A percentile compares a stretch with the other conserved stretches of the same genome.
Conservation (phyloP, 129 eudicot genomes). For the Silybum marianum region DNA sequence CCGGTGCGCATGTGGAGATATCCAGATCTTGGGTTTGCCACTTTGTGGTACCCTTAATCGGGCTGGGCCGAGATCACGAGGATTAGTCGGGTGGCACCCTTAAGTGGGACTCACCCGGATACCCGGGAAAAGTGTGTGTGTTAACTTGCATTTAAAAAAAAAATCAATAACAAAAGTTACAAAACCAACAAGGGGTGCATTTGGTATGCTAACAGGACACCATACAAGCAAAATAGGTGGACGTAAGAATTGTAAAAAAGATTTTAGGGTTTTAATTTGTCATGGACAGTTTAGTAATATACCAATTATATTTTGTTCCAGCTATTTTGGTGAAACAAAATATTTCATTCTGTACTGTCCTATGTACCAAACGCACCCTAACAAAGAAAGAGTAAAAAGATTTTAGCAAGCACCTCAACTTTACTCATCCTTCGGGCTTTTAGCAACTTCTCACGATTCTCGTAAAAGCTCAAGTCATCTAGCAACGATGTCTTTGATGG, state of each 20-base stretch:
- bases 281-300: not conserved
- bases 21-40: too few relatives aligned
- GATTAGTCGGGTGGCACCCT: too few relatives aligned
- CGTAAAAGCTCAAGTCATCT: constrained; percentile 83
- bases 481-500: constrained; percentile 58
- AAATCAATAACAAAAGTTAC: not conserved
- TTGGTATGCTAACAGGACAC: not conserved
- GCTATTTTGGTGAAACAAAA: too few relatives aligned
- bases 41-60: too few relatives aligned
- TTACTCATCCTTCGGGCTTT: constrained; percentile 53
- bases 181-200: not conserved
- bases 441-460: constrained; percentile 55
- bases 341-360: not conserved
- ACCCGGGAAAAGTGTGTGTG: too few relatives aligned
- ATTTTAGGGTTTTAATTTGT: too few relatives aligned
- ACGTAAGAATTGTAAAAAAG: not conserved
- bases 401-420: constrained; percentile 11
- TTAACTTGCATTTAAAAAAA: too few relatives aligned
- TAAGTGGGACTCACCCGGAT: too few relatives aligned
- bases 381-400: not conserved
- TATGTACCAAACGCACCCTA: not conserved
- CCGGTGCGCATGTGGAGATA: too few relatives aligned
- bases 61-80: too few relatives aligned
- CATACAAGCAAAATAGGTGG: not conserved
- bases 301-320: not conserved